Base-by-base conservation (phyloP, 768 basidiomycete species). In the Collybia sp. region DNA sequence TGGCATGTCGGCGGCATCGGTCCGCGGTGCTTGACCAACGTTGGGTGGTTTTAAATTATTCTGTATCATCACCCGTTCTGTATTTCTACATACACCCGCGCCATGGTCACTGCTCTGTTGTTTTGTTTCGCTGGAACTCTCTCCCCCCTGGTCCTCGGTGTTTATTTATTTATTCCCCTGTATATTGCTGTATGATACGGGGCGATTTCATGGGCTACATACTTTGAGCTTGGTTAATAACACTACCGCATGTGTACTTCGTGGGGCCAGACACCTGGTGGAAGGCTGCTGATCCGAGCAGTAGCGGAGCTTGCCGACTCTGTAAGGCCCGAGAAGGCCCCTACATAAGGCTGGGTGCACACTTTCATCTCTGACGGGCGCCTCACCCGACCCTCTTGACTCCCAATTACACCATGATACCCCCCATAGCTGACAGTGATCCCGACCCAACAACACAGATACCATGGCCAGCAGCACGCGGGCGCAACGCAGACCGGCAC, bases 401-500 rank as follows among this genome's bases (percentile, higher is more conserved):
- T 33, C 36, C 41, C 2, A 45, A 45, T 25, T 44, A 44, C 47
- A 58, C 56, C 43, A 88, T 88, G 85, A 70, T 83, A 49, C 78
- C 82, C 57, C 74, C 82, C 35, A 68, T 79, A 49, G 64, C 79
- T 15, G 83, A 85, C 58, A 64, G 64, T 49, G 82, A 86, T 53
- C 69, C 70, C 17, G 86, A 88, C 61, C 83, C 85, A n/a, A 85
- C 84, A 0, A 83, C 81, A 11, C 88, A 88, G 61, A 82, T 88
- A 39, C 65, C 88, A 17, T 90, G 88, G 88, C 88, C 88, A 40
- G 70, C 76, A 42, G 60, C 64, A 13, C 57, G 67, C 37, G 57
- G 54, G 13, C 59, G 65, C 20, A 52, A 50, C n/a, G 49, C 43
- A 55, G 55, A 12, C 48, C 52, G 40, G 46, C 13, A 41, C 19